Evolutionary conservation across 2,329 filamentous ascomycete genomes (phyloP).

Genomic region (Pleurostoma richardsiae): DNA sequence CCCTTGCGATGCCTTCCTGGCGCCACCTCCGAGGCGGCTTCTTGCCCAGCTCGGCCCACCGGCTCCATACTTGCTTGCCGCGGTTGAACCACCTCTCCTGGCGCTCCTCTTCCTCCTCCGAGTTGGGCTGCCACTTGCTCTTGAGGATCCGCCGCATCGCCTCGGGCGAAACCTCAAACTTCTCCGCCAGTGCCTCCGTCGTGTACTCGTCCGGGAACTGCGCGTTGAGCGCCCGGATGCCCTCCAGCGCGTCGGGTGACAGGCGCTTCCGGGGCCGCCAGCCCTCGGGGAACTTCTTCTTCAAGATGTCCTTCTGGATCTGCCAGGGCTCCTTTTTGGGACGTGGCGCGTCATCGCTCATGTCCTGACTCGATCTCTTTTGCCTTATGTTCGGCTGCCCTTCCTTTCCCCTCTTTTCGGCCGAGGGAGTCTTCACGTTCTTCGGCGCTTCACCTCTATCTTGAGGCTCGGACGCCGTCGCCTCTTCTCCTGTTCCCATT

Average conservation of each 20-base stretch:
- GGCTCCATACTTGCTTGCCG: conserved; percentile 54
- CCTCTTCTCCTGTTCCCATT: too few relatives aligned
- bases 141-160: conserved; percentile 82
- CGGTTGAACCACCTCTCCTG: conserved; percentile 58
- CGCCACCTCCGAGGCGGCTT: conserved; percentile 60
- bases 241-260: conserved; percentile 87
- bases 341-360: not conserved
- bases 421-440: too few relatives aligned
- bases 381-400: not conserved
- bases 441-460: too few relatives aligned
- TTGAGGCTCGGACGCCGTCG: too few relatives aligned
- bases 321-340: conserved; percentile 51
- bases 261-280: conserved; percentile 84
- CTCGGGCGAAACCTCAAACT: conserved; percentile 85
- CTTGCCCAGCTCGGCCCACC: conserved; percentile 54
- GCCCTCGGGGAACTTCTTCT: conserved; percentile 72
- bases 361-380: not conserved
- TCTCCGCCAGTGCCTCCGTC: conserved; percentile 64
- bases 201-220: conserved; percentile 75
- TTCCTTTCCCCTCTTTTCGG: too few relatives aligned
- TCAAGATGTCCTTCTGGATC: conserved; percentile 68
- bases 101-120: conserved; percentile 51
- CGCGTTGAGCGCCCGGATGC: conserved; percentile 76
- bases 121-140: conserved; percentile 64
- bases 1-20: conserved; percentile 43